Conservation (phyloP, 495 filamentous ascomycete species). For the Tuber aestivum region DNA sequence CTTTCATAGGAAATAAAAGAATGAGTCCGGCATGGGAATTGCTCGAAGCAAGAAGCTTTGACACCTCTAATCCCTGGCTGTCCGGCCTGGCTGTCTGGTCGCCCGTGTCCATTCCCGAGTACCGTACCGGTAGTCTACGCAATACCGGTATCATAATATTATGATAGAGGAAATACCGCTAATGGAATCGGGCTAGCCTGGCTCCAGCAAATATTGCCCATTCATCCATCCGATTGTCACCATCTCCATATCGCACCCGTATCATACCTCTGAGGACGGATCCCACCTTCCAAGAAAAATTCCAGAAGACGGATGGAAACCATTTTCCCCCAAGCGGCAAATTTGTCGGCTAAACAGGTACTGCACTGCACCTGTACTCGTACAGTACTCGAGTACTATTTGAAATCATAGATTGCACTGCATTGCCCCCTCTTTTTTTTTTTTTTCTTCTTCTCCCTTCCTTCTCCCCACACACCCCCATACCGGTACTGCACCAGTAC, state of each 20-base stretch:
- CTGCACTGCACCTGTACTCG: neutral
- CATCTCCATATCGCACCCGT: neutral
- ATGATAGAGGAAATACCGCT: neutral
- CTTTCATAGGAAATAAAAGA: too few relatives aligned
- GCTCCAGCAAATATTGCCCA: neutral
- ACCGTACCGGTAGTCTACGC: too few relatives aligned
- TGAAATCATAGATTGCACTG: neutral
- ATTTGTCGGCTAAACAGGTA: neutral
- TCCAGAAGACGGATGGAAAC: neutral
- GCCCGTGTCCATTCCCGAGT: too few relatives aligned
- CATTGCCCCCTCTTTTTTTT: neutral
- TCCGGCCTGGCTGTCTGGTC: too few relatives aligned
- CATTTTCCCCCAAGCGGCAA: neutral
- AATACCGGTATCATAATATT: too few relatives aligned
- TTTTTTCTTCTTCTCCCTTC: neutral
- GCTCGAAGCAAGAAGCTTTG: too few relatives aligned
- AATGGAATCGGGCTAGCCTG: neutral
- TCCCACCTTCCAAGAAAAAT: neutral
- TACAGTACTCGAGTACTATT: neutral
- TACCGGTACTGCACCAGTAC: too few relatives aligned
- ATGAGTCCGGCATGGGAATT: too few relatives aligned
- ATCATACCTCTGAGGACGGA: neutral
- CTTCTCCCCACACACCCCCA: too few relatives aligned
- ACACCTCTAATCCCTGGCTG: too few relatives aligned
- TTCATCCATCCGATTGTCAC: neutral